Evolutionary conservation across 768 basidiomycete species (phyloP).

Genomic region (Boletus tomentosulus): DNA sequence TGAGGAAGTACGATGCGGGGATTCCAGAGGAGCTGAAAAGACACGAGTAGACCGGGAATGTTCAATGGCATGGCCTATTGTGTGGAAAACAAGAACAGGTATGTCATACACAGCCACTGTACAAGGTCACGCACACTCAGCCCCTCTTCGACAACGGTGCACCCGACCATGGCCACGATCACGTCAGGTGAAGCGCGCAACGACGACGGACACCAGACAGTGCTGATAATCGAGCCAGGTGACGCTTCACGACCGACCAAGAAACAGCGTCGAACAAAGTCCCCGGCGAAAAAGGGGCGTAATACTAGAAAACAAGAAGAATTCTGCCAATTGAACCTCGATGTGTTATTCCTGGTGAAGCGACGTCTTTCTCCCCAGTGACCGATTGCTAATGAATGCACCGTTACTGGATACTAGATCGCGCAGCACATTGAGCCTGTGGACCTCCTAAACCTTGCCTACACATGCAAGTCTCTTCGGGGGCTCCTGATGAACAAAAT

Average conservation of each 20-base stretch:
- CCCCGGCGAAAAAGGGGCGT: not conserved
- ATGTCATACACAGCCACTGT: not conserved
- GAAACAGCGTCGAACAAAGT: not conserved
- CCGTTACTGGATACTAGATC: slow-evolving; percentile 27
- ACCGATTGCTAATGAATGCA: not conserved
- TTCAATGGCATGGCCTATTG: slow-evolving; percentile 56
- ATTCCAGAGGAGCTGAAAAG: slow-evolving; percentile 64
- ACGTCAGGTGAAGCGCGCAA: no score
- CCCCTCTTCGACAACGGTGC: no score
- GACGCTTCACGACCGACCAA: not conserved
- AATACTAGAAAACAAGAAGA: not conserved
- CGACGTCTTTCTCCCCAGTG: not conserved
- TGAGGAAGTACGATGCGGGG: slow-evolving; percentile 68
- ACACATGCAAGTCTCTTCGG: slow-evolving; percentile 37
- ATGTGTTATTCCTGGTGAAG: slow-evolving; percentile 15
- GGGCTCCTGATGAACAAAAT: slow-evolving; percentile 31
- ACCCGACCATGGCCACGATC: no score
- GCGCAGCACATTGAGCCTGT: slow-evolving; percentile 36
- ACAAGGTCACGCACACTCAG: no score
- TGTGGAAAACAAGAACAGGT: not conserved
- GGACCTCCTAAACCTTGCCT: slow-evolving; percentile 32
- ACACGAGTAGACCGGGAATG: slow-evolving; percentile 63
- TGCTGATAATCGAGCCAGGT: no score
- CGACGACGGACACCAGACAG: no score
- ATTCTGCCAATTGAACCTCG: slow-evolving; percentile 12